Conservation (phyloP, 1,139 yeast genomes). For the Williopsis jadinii region DNA sequence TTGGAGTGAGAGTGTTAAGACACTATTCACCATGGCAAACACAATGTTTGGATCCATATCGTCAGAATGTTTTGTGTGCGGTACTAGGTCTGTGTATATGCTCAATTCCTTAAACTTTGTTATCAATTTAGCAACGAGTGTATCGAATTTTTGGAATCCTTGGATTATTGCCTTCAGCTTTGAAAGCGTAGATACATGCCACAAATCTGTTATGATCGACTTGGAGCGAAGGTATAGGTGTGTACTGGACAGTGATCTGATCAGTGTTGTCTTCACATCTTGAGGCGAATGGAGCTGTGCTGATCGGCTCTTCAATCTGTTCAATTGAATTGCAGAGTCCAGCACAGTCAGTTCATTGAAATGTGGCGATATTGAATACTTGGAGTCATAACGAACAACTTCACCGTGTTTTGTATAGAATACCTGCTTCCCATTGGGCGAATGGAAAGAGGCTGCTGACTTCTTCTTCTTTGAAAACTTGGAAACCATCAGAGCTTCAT, state of each 20-base stretch:
- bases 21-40: constrained; percentile 26
- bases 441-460: constrained; percentile 1
- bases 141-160: constrained; percentile 15
- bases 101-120: constrained; percentile 16
- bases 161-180: constrained; percentile 13
- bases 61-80: background rate
- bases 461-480: constrained; percentile 16
- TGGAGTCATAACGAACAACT: constrained; percentile 1
- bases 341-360: background rate
- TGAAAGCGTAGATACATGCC: constrained; percentile 12
- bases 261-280: background rate
- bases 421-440: background rate
- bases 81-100: constrained; percentile 8
- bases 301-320: background rate
- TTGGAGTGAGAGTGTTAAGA: constrained; percentile 19
- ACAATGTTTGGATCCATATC: constrained; percentile 9
- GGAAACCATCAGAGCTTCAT: constrained; percentile 24
- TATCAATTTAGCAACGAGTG: constrained; percentile 12
- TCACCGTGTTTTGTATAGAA: constrained; percentile 1
- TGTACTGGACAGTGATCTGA: background rate
- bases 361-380: background rate
- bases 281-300: background rate
- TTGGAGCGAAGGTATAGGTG: constrained; percentile 1
- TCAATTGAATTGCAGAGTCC: background rate
- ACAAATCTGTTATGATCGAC: constrained; percentile 1